Base-by-base conservation (phyloP, 1,139 yeast genomes). In the Arxiozyma heterogenica region DNA sequence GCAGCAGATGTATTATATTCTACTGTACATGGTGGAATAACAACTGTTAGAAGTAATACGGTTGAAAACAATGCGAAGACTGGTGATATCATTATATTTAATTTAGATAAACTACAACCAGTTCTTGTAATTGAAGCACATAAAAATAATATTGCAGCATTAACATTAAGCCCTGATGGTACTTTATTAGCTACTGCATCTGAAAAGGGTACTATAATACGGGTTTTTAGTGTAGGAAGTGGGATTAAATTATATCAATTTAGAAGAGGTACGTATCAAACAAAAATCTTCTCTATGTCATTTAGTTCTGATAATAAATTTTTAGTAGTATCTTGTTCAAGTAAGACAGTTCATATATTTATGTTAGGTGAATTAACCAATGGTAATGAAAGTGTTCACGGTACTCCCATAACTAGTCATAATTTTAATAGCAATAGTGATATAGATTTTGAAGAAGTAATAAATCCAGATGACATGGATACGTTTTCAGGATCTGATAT, bases 321-420 rank as follows among this genome's bases (percentile, higher is more conserved):
- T 64, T 78, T 93, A 44, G 81, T 90, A 34, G 97, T 94, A 1
- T 83, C 95, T 30, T 85, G 95, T 48, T 86, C 97, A 0, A 88
- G 96, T 41, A 95, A 87, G 55, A 93, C 98, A 0, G 95, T 93
- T 17, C 98, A 93, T 68, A 82, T 93, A 23, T 93, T 93, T 74
- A 78, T 90, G 56, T 68, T 86, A 84, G 59, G 59, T 17, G 58
- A 54, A 18, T 53, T 49, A 60, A 52, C 51, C 59, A 41, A 38
- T 38, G 42, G 34, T 15, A 38, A 27, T 8, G 49, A 21, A 3
- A 34, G 39, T 34, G 17, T 34, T 15, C 49, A 38, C 27, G 41
- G 25, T 21, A 30, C 9, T 6, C 54, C 75, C 70, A 52, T 61
- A 76, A 53, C 47, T 4, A 54, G 44, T 21, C 44, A 45, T 34